A percentile compares a stretch with the other conserved stretches of the same genome.
These are phyloP conservation scores for Diaporthe amygdali DNA, from an alignment of 2,329 filamentous ascomycete species.

Conservation along the genomic window DNA sequence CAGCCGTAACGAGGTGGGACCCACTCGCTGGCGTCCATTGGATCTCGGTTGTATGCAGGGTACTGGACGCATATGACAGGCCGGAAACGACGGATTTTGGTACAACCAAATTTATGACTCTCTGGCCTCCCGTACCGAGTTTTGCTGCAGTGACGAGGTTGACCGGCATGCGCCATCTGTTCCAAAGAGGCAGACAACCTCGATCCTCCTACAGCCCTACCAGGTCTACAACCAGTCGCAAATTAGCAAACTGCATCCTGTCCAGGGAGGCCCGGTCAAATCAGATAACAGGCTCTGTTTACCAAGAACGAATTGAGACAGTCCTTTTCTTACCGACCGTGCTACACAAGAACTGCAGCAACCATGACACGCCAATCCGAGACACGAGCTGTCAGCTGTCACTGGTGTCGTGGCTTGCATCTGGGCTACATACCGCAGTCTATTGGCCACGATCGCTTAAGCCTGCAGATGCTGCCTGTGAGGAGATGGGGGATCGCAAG, in stretches of 20 bases:
- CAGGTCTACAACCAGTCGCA: constrained; percentile 3
- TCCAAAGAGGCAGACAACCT: neutral
- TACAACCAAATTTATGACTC: neutral
- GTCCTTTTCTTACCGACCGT: neutral
- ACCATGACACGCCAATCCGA: neutral
- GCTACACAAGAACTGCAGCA: constrained; percentile 8
- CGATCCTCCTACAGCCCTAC: constrained; percentile 1
- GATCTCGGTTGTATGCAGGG: neutral
- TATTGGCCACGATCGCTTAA: neutral
- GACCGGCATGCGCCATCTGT: neutral
- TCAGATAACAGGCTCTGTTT: neutral
- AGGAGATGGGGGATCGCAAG: constrained; percentile 16
- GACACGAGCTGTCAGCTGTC: constrained; percentile 18
- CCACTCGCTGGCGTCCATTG: constrained; percentile 8
- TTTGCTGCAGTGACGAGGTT: neutral
- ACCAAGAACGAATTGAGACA: constrained; percentile 8
- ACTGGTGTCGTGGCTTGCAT: constrained; percentile 21
- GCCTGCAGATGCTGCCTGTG: neutral
- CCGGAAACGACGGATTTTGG: neutral
- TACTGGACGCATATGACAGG: constrained; percentile 7
- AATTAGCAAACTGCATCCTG: constrained; percentile 15
- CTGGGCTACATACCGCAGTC: constrained; percentile 5
- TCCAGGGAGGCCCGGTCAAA: constrained; percentile 4
- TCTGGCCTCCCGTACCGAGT: neutral
- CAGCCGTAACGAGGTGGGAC: neutral